Evolutionary conservation across 352 stramenopile genomes (phyloP), one percentile per base, ranked within the genome.

Genomic region (Phytophthora sp.): DNA sequence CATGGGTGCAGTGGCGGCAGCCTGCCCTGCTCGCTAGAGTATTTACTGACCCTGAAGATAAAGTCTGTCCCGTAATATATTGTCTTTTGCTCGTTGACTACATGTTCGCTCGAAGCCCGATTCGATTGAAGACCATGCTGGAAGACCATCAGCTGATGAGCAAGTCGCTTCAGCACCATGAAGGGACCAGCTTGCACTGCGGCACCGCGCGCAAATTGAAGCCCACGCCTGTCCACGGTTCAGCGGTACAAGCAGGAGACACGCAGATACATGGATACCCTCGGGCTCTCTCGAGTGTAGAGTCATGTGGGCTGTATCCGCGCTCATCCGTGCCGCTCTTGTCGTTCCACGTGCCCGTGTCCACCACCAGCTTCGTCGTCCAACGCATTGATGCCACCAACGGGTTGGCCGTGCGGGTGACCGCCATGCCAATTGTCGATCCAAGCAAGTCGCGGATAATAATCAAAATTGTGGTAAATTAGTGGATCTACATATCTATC

Each of bases 391-490:
- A n/a, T n/a, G n/a, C n/a, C n/a, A n/a, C n/a, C n/a, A n/a, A n/a
- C n/a, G n/a, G n/a, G n/a, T n/a, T n/a, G n/a, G n/a, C n/a, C 9
- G 20, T 26, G 7, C 2, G 28, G 39, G 31, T 24, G 28, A 15
- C 6, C 34, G 28, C 8, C 23, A 32, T 59, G 55, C n/a, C 23
- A 17, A 50, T 49, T 48, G 35, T 57, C 30, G 43, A 67, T 38
- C 35, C 24, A 15, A 61, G 17, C 18, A 53, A 41, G 35, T 11
- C 20, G 21, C 28, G 39, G n/a, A 11, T 60, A 70, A 59, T 70
- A 69, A 70, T 74, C 54, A 66, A 74, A 74, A 74, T 63, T 28
- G 53, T 58, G 48, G 66, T 74, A 74, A 70, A 74, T 74, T 74
- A 71, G 43, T 55, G 37, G 49, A 62, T 74, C 65, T 74, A 74